A percentile compares a stretch with the other conserved stretches of the same genome.
Conservation (phyloP, 768 basidiomycete genomes). For the Pleurotus sapidus region DNA sequence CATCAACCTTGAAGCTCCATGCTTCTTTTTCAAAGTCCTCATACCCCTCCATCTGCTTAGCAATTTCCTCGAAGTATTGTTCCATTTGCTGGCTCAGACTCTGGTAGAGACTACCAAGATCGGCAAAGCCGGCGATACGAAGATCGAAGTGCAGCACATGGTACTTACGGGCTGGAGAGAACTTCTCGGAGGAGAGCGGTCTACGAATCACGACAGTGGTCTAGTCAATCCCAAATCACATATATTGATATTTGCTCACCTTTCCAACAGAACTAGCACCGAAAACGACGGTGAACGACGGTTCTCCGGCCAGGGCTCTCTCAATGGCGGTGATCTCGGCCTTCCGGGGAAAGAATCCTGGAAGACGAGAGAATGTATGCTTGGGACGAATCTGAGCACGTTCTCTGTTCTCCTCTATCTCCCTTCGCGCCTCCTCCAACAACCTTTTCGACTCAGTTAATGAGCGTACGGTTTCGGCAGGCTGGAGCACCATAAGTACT, state of each 20-base stretch:
- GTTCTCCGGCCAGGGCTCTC: constrained; percentile 63
- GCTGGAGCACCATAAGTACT: constrained; percentile 37
- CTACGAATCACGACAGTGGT: constrained; percentile 26
- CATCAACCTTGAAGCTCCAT: constrained; percentile 71
- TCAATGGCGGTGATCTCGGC: constrained; percentile 66
- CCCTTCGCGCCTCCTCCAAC: constrained; percentile 74
- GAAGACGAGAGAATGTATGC: constrained; percentile 77
- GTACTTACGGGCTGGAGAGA: constrained; percentile 60
- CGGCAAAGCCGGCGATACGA: constrained; percentile 81
- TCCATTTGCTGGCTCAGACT: constrained; percentile 82
- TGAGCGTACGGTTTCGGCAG: constrained; percentile 74
- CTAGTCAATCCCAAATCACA: background rate
- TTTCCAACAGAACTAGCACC: constrained; percentile 84
- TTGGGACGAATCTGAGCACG: constrained; percentile 63
- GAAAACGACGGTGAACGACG: constrained; percentile 77
- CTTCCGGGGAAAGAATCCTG: constrained; percentile 69
- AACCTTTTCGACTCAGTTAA: constrained; percentile 75
- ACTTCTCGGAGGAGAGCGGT: constrained; percentile 80
- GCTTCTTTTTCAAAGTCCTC: constrained; percentile 73
- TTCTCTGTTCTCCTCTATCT: constrained; percentile 68
- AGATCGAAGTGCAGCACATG: constrained; percentile 85
- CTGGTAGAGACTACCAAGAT: constrained; percentile 72
- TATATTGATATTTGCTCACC: constrained; percentile 30
- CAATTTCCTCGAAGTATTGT: constrained; percentile 69
- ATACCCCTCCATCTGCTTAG: constrained; percentile 56